Evolutionary conservation across 2,329 filamentous ascomycete genomes (phyloP), one percentile per base, ranked within the genome.

Genomic region (Monilinia aucupariae): DNA sequence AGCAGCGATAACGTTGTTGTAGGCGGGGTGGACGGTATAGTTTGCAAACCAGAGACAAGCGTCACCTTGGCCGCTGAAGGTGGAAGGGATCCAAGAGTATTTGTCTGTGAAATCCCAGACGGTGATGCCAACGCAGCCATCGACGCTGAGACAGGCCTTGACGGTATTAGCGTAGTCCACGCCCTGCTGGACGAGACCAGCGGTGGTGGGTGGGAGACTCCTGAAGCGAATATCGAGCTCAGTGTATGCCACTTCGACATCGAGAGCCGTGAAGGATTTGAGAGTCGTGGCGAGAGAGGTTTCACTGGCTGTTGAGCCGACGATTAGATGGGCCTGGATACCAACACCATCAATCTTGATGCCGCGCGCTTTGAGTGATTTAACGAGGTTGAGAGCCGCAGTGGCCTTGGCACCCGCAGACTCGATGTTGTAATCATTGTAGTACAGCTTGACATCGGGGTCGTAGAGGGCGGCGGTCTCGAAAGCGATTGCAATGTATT

Each of bases 401-500:
- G 72, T 76, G 30, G 77, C 74, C 75, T 85, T 84, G 61, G 76
- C 72, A 13, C 77, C 76, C 58, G 78, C 74, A 61, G 75, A 78
- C 74, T 88, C 85, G 66, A 86, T 83, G 74, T 83, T 85, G 78
- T 86, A 88, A 74, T 85, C 82, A 72, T 85, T 85, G 63, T 71
- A 71, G 61, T 72, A 72, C 7, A 72, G 66, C 58, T 72, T 71
- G n/a, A 66, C 69, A 30, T 64, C 53, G 6, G 68, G 49, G n/a
- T 72, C 71, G 30, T 67, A 67, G 9, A 64, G 58, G 22, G 69
- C 69, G 4, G 71, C 71, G 13, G 69, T 67, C 27, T 69, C 66
- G 51, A 72, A 72, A 1, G 71, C 70, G 47, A 72, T 72, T 0
- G 68, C 30, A 80, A 82, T 17, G 79, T 80, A 64, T 77, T 76